Base-by-base conservation (phyloP, 345 rosid genomes). In the Brassica juncea region DNA sequence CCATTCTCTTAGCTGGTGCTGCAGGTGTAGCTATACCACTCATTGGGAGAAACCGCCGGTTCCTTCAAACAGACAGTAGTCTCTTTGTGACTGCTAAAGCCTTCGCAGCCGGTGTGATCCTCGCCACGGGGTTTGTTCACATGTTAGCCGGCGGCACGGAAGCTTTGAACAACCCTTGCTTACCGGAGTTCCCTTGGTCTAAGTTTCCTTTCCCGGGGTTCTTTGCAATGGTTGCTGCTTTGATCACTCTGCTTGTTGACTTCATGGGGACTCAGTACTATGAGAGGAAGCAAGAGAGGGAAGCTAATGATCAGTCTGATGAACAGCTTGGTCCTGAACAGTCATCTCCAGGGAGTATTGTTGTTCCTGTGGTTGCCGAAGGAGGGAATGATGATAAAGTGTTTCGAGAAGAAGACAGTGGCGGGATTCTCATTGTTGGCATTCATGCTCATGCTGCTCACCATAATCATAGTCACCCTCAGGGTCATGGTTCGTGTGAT, bases 171-270 rank as follows among this genome's bases (percentile, higher is more conserved):
- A 34, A 34, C 39, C 39, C 39, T 7, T 34, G 39, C 8, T 79
- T 92, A 54, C 91, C 96, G 14, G 76, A 86, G 2, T 82, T 35
- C 30, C 94, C 93, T 0, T 92, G 98, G 98, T 81, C 87, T 3
- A 91, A 87, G 85, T 94, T 94, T 68, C 98, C 98, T 8, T 94
- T 94, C 47, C 73, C 97, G 0, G 97, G 98, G 0, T 94, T 94
- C 65, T 86, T 92, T 32, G 97, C 98, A 0, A 94, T 94, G 98
- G 60, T 88, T 77, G 90, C 98, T 14, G 81, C 98, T 7, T 66
- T 94, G 61, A 3, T 84, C 32, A 94, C 98, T 58, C 86, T 94
- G 3, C 87, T 92, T 14, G 86, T 90, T 28, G 98, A 94, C 79
- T 94, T 94, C 70, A 75, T 89, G 76, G 98, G 96, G 49, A 94